Evolutionary conservation across 495 filamentous ascomycete genomes (phyloP).

Genomic region (Podospora pseudopauciseta): DNA sequence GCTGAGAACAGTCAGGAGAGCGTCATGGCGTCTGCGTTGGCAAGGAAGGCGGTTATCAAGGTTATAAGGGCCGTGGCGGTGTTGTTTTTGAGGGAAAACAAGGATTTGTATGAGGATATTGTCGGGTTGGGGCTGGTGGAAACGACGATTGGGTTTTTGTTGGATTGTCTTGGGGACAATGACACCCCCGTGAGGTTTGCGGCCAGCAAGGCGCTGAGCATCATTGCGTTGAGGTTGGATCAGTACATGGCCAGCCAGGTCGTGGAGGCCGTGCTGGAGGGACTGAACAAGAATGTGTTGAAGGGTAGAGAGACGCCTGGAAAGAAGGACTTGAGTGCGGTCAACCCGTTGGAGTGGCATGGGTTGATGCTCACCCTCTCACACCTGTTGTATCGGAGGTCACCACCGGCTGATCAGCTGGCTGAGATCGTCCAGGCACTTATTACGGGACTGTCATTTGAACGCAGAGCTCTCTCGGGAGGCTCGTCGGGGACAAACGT

Average conservation of each 20-base stretch:
- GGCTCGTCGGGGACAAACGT: constrained; percentile 85
- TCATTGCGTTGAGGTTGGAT: constrained; percentile 75
- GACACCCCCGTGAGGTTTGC: constrained; percentile 87
- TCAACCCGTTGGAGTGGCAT: constrained; percentile 84
- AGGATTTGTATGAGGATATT: constrained; percentile 36
- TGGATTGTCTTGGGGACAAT: constrained; percentile 69
- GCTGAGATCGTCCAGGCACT: constrained; percentile 67
- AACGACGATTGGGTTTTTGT: constrained; percentile 65
- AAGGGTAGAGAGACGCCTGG: constrained; percentile 36
- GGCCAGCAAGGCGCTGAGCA: constrained; percentile 86
- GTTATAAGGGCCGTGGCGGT: constrained; percentile 68
- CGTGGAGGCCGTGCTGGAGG: constrained; percentile 75
- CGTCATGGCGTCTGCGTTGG: constrained; percentile 65
- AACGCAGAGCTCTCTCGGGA: constrained; percentile 77
- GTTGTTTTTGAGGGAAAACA: constrained; percentile 50
- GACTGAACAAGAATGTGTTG: constrained; percentile 73
- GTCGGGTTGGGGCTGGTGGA: constrained; percentile 59
- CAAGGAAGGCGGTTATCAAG: constrained; percentile 78
- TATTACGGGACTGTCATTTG: constrained; percentile 73
- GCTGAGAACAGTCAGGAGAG: constrained; percentile 38
- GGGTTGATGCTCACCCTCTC: constrained; percentile 83
- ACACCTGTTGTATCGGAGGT: constrained; percentile 75
- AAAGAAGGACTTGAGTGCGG: constrained; percentile 62
- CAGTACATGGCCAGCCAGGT: constrained; percentile 77
- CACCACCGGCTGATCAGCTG: constrained; percentile 63